A percentile compares a stretch with the other conserved stretches of the same genome.
phyloP scores from a whole-genome alignment of 1,139 yeast genomes.

The Yamadazyma siamensis region DNA sequence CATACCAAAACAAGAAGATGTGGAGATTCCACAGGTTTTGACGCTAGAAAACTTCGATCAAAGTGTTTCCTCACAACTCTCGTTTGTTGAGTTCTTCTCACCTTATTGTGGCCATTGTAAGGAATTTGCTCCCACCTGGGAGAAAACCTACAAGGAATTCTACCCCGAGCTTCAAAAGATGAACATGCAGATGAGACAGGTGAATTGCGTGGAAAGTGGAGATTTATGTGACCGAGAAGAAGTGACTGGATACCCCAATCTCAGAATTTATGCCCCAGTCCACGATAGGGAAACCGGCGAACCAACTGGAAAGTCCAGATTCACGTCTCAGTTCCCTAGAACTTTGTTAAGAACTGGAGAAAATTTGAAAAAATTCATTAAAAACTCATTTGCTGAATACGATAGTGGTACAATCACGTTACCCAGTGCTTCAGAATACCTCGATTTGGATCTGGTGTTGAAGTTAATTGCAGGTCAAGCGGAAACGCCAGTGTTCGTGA shows the following conservation, averaged over 20 bases:
- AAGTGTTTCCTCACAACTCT: constrained; percentile 42
- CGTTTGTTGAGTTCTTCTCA: constrained; percentile 63
- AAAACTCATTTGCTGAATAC: constrained; percentile 48
- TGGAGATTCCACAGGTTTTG: constrained; percentile 20
- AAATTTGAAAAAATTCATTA: constrained; percentile 49
- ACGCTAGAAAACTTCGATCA: constrained; percentile 40
- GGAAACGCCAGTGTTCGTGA: constrained; percentile 49
- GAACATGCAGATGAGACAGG: constrained; percentile 60
- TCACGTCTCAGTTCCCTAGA: constrained; percentile 46
- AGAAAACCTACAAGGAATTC: constrained; percentile 47
- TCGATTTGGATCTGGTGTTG: constrained; percentile 31
- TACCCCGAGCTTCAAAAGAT: constrained; percentile 32
- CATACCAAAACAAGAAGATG: too few relatives aligned
- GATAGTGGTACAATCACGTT: constrained; percentile 33
- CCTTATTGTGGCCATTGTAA: constrained; percentile 74
- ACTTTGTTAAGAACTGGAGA: constrained; percentile 44
- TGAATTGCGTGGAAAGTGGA: constrained; percentile 69
- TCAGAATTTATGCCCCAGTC: constrained; percentile 59
- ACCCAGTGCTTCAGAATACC: constrained; percentile 35
- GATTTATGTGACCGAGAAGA: constrained; percentile 66
- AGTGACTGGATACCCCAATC: constrained; percentile 53
- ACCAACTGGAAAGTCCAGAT: constrained; percentile 27
- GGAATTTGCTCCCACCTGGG: constrained; percentile 64
- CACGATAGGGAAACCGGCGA: constrained; percentile 25
- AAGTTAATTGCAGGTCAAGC: constrained; percentile 46